A percentile compares a stretch with the other conserved stretches of the same genome.
phyloP scores from a whole-genome alignment of 495 filamentous ascomycete genomes.

The Emericellopsis terricola region DNA sequence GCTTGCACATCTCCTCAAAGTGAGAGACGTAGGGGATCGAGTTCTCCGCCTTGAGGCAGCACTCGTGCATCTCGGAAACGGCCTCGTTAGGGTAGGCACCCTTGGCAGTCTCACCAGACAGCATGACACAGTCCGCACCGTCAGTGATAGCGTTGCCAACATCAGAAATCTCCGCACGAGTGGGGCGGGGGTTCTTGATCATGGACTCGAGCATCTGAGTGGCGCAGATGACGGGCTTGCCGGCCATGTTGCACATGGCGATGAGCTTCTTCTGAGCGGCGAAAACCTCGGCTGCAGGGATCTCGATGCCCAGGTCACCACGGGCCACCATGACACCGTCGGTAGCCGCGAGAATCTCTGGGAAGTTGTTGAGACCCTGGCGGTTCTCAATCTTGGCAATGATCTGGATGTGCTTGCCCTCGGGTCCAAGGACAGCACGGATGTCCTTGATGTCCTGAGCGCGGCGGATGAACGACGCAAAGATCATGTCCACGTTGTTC shows the following conservation, averaged over 20 bases:
- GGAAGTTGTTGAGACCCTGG: slow-evolving; percentile 95
- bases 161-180: slow-evolving; percentile 89
- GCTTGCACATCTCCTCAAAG: slow-evolving; percentile 81
- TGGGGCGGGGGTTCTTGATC: slow-evolving; percentile 98
- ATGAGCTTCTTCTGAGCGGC: slow-evolving; percentile 99
- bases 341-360: slow-evolving; percentile 87
- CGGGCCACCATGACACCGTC: slow-evolving; percentile 99
- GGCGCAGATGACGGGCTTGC: slow-evolving; percentile 93
- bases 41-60: slow-evolving; percentile 87
- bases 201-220: slow-evolving; percentile 75
- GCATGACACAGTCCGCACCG: slow-evolving; percentile 97
- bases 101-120: slow-evolving; percentile 98
- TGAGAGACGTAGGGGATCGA: slow-evolving; percentile 91
- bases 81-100: slow-evolving; percentile 85
- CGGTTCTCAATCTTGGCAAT: slow-evolving; percentile 99
- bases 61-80: slow-evolving; percentile 94
- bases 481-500: slow-evolving; percentile 98
- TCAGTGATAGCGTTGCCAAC: slow-evolving; percentile 96
- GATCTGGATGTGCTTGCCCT: slow-evolving; percentile 95
- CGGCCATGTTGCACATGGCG: slow-evolving; percentile 98
- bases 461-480: slow-evolving; percentile 92
- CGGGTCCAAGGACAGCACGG: slow-evolving; percentile 74
- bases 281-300: slow-evolving; percentile 95
- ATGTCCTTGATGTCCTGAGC: slow-evolving; percentile 84
- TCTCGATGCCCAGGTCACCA: slow-evolving; percentile 97